phyloP scores from a whole-genome alignment of 345 rosid species.

The Euphorbia lathyris region DNA sequence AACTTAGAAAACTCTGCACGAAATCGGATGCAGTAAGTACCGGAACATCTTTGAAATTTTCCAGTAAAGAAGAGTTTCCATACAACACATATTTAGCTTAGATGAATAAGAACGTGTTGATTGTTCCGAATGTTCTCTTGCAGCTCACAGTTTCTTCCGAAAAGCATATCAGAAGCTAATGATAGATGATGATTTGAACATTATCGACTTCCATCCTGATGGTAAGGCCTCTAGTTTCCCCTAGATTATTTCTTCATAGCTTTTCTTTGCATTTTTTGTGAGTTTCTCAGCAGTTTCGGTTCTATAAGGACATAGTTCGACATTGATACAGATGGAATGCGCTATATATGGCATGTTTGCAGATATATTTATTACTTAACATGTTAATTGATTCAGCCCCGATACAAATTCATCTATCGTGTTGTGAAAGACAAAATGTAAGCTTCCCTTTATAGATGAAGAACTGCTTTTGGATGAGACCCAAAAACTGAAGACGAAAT shows the following conservation, averaged over 20 bases:
- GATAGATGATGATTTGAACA: constrained; percentile 83
- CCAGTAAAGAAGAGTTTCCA: no score
- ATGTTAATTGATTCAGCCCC: background rate
- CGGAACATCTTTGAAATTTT: background rate
- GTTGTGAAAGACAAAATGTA: constrained; percentile 62
- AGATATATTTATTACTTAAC: constrained; percentile 18
- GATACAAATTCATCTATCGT: constrained; percentile 2
- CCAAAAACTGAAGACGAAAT: constrained; percentile 37
- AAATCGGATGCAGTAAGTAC: constrained; percentile 5
- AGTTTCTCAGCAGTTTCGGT: background rate
- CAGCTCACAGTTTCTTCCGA: constrained; percentile 96
- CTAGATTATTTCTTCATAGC: constrained; percentile 7
- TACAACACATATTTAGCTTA: no score
- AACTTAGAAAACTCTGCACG: background rate
- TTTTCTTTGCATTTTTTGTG: background rate
- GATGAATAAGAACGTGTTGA: constrained; percentile 12
- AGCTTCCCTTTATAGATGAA: constrained; percentile 92
- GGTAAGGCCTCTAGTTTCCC: constrained; percentile 34
- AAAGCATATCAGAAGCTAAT: constrained; percentile 67
- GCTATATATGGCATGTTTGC: constrained; percentile 80
- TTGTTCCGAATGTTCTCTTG: background rate
- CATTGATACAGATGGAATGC: constrained; percentile 92
- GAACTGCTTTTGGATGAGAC: constrained; percentile 76
- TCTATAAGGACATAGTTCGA: constrained; percentile 60
- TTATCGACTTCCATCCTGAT: constrained; percentile 77